phyloP scores from a whole-genome alignment of 2,329 filamentous ascomycete species.

The Penicillium sp. region DNA sequence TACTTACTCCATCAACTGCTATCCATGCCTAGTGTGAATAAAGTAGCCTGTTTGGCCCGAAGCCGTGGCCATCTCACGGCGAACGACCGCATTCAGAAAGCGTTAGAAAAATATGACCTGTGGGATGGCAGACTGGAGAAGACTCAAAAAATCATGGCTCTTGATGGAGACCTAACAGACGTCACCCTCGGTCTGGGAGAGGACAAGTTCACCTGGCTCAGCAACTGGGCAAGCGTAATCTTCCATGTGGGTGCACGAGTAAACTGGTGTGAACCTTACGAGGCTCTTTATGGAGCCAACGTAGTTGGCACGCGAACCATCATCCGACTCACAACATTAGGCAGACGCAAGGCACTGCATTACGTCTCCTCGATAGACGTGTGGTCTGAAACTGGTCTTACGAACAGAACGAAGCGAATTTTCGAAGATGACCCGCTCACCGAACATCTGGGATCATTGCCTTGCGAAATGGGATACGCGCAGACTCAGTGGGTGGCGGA shows the following conservation, averaged over 20 bases:
- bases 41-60: constrained; percentile 63
- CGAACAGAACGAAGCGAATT: background rate
- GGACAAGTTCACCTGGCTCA: constrained; percentile 52
- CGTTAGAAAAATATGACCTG: constrained; percentile 43
- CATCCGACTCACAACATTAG: constrained; percentile 55
- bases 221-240: constrained; percentile 55
- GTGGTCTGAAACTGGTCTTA: constrained; percentile 10
- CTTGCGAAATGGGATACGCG: constrained; percentile 67
- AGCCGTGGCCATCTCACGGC: constrained; percentile 43
- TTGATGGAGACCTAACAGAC: constrained; percentile 56
- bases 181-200: constrained; percentile 58
- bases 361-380: constrained; percentile 13
- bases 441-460: constrained; percentile 5
- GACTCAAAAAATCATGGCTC: constrained; percentile 9
- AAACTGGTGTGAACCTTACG: constrained; percentile 68
- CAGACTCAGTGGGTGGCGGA: constrained; percentile 71
- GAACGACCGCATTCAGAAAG: constrained; percentile 32
- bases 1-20: constrained; percentile 65
- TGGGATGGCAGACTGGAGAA: background rate
- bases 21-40: constrained; percentile 42
- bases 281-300: constrained; percentile 58
- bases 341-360: constrained; percentile 14
- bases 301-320: constrained; percentile 64
- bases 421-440: constrained; percentile 11
- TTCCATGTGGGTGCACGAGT: constrained; percentile 66